phyloP scores from a whole-genome alignment of 805 yeast genomes.

The Zygotorulaspora florentina region DNA sequence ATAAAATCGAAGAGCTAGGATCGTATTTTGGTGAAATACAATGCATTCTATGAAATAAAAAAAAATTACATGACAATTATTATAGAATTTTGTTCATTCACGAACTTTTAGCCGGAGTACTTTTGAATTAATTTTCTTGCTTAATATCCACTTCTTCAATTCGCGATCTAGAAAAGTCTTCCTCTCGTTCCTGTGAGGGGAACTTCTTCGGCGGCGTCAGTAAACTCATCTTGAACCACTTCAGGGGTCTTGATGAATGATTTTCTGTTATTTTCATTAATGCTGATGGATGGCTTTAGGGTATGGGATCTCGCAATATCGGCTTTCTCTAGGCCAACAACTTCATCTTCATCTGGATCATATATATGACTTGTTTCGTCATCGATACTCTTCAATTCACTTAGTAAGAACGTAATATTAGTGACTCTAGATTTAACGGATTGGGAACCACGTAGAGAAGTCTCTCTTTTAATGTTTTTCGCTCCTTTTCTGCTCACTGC shows the following conservation, averaged over 20 bases:
- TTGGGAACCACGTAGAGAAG: constrained; percentile 29
- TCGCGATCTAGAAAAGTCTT: constrained; percentile 18
- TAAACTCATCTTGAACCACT: constrained; percentile 25
- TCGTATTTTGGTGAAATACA: not conserved
- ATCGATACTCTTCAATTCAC: constrained; percentile 29
- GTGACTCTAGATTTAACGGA: constrained; percentile 36
- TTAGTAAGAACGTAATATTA: constrained; percentile 34
- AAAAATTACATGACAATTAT: not conserved
- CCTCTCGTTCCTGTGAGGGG: constrained; percentile 27
- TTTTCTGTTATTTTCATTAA: constrained; percentile 12
- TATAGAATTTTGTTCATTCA: too few relatives aligned
- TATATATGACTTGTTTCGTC: constrained; percentile 23
- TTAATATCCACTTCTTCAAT: too few relatives aligned
- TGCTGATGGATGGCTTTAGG: constrained; percentile 15
- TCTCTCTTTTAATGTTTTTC: constrained; percentile 4
- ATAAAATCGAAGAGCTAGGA: not conserved
- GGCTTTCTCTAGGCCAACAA: constrained; percentile 30
- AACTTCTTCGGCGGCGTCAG: constrained; percentile 31
- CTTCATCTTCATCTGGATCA: constrained; percentile 36
- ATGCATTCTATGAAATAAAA: not conserved
- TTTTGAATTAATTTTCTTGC: too few relatives aligned
- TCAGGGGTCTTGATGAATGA: constrained; percentile 12
- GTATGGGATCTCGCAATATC: constrained; percentile 32
- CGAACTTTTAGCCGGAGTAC: too few relatives aligned
- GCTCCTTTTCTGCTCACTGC: constrained; percentile 14